phyloP scores from a whole-genome alignment of 495 filamentous ascomycete genomes.

The Penicillium nucicola region DNA sequence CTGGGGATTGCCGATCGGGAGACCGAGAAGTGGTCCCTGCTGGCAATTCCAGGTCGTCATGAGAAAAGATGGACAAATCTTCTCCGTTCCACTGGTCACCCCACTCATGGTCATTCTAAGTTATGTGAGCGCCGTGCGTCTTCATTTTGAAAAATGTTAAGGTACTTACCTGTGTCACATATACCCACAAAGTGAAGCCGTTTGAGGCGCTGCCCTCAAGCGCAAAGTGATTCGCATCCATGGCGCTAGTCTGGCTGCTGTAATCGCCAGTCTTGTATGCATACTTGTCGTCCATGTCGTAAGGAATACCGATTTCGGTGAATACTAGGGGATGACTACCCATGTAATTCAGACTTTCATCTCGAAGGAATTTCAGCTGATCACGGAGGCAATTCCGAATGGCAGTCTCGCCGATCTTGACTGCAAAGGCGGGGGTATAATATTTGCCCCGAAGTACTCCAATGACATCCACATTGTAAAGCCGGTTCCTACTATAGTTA shows the following conservation, averaged over 20 bases:
- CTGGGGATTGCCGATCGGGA: slow-evolving; percentile 51
- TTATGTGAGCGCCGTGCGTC: background rate
- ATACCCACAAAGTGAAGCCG: slow-evolving; percentile 88
- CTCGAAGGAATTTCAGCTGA: slow-evolving; percentile 80
- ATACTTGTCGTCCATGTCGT: slow-evolving; percentile 95
- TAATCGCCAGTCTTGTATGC: slow-evolving; percentile 98
- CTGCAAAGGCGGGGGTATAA: slow-evolving; percentile 78
- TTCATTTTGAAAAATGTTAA: background rate
- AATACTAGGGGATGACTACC: slow-evolving; percentile 87
- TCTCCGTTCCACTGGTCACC: slow-evolving; percentile 98
- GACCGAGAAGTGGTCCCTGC: slow-evolving; percentile 20
- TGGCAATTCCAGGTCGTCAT: slow-evolving; percentile 71
- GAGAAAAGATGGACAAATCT: slow-evolving; percentile 85
- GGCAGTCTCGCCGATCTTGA: slow-evolving; percentile 90
- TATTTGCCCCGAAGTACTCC: slow-evolving; percentile 89
- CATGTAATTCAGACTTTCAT: slow-evolving; percentile 89
- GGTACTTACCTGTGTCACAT: slow-evolving; percentile 62
- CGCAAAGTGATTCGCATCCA: slow-evolving; percentile 96
- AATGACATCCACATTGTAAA: slow-evolving; percentile 95
- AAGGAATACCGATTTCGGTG: slow-evolving; percentile 95
- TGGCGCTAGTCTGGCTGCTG: slow-evolving; percentile 84
- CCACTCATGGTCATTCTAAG: slow-evolving; percentile 78
- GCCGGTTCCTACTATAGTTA: slow-evolving; percentile 61
- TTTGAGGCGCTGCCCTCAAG: slow-evolving; percentile 76
- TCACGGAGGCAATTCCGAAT: slow-evolving; percentile 93